Evolutionary conservation across 1,139 yeast species (phyloP).

Genomic region (Pichia sp.): DNA sequence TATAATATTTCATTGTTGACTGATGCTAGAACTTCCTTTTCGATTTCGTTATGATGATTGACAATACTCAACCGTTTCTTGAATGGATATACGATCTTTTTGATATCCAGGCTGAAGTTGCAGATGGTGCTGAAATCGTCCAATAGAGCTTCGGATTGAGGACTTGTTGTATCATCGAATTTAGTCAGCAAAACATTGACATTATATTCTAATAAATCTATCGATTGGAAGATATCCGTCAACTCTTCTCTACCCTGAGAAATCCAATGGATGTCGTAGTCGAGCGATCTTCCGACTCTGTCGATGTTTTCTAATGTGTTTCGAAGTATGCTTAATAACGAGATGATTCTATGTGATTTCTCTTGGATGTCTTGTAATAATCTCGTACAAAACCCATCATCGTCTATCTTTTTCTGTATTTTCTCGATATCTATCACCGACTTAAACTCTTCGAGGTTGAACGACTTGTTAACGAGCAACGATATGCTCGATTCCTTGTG

Average conservation of each 20-base stretch:
- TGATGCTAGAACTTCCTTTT: slow-evolving; percentile 48
- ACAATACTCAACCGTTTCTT: slow-evolving; percentile 53
- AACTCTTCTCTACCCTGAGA: slow-evolving; percentile 47
- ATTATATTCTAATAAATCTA: slow-evolving; percentile 30
- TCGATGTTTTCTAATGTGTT: slow-evolving; percentile 4
- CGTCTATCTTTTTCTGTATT: not conserved
- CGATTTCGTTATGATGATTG: slow-evolving; percentile 57
- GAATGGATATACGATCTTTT: slow-evolving; percentile 37
- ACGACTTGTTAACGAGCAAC: not conserved
- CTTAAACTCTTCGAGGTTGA: slow-evolving; percentile 1
- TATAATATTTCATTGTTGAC: slow-evolving; percentile 49
- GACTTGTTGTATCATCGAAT: slow-evolving; percentile 4
- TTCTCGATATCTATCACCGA: not conserved
- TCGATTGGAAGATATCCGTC: slow-evolving; percentile 37
- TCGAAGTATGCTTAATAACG: slow-evolving; percentile 1
- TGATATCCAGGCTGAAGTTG: slow-evolving; percentile 42
- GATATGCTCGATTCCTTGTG: not conserved
- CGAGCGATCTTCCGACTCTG: slow-evolving; percentile 2
- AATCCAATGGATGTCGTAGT: slow-evolving; percentile 37
- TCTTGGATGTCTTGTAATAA: not conserved
- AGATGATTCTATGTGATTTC: not conserved
- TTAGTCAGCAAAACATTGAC: slow-evolving; percentile 6
- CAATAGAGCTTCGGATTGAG: slow-evolving; percentile 30
- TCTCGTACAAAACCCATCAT: not conserved
- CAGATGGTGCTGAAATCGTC: slow-evolving; percentile 45